These are phyloP conservation scores for Pseudozyma thailandica DNA, from an alignment of 1,284 basidiomycete genomes.

Conservation along the genomic window DNA sequence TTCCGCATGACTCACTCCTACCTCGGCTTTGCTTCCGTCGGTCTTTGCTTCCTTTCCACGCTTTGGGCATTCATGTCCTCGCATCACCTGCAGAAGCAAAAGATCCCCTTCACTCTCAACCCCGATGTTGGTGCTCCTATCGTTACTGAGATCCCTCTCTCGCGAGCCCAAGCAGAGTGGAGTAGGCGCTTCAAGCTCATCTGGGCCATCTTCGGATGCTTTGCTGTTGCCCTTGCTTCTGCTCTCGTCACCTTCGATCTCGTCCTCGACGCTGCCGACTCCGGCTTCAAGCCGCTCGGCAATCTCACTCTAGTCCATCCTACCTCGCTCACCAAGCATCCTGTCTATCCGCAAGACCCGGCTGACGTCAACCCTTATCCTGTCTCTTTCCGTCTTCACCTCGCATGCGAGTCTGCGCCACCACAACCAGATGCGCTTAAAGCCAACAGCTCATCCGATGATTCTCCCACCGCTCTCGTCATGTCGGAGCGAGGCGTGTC, in stretches of 20 bases:
- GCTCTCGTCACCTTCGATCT: conserved; percentile 51
- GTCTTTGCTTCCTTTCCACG: conserved; percentile 33
- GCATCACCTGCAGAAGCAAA: conserved; percentile 29
- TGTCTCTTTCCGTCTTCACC: conserved; percentile 49
- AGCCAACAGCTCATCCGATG: conserved; percentile 9
- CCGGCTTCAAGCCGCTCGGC: conserved; percentile 43
- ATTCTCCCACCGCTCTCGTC: conserved; percentile 51
- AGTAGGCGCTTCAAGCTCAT: conserved; percentile 45
- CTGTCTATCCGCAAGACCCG: conserved; percentile 39
- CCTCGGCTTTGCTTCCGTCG: conserved; percentile 36
- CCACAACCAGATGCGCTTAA: conserved; percentile 15
- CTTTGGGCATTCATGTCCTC: conserved; percentile 45
- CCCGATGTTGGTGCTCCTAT: conserved; percentile 40
- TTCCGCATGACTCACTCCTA: conserved; percentile 43
- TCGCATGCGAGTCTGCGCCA: conserved; percentile 46
- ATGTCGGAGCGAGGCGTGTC: conserved; percentile 53
- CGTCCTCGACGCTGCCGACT: conserved; percentile 50
- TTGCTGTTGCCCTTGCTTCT: conserved; percentile 22
- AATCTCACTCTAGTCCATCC: conserved; percentile 47
- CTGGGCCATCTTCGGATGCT: conserved; percentile 36
- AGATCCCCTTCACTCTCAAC: conserved; percentile 36
- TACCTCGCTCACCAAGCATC: conserved; percentile 28
- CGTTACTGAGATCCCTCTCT: conserved; percentile 38
- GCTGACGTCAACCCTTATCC: conserved; percentile 37
- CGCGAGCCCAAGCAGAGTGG: conserved; percentile 47